These are phyloP conservation scores for Aspergillus sp. DNA, from an alignment of 2,329 filamentous ascomycete species.

Conservation along the genomic window DNA sequence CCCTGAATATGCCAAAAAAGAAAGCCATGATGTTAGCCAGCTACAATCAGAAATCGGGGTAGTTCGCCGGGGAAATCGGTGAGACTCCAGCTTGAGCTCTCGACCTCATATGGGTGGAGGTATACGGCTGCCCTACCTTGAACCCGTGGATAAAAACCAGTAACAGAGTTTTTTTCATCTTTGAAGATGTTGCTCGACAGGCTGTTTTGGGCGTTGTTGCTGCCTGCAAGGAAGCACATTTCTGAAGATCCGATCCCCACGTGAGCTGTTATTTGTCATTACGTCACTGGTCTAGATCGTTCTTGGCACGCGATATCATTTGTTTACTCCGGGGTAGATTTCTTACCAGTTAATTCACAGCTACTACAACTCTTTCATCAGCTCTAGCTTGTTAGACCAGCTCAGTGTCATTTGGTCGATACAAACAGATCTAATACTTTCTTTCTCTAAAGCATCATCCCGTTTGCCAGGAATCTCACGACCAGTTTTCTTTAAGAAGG, in stretches of 20 bases:
- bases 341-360: background rate
- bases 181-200: conserved; percentile 3
- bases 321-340: background rate
- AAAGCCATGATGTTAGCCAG: background rate
- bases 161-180: conserved; percentile 48
- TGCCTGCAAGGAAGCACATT: background rate
- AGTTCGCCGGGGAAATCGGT: background rate
- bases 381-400: background rate
- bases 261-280: background rate
- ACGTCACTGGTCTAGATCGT: background rate
- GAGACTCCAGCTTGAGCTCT: background rate
- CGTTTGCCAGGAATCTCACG: background rate
- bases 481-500: background rate
- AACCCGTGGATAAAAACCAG: conserved; percentile 52
- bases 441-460: background rate
- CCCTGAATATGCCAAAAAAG: conserved; percentile 33
- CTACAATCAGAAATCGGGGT: background rate
- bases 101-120: background rate
- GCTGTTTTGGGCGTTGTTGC: background rate
- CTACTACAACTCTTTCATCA: background rate
- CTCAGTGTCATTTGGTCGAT: background rate
- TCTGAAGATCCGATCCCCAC: background rate
- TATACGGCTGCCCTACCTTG: conserved; percentile 36
- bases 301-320: background rate
- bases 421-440: background rate